phyloP scores from a whole-genome alignment of 1,139 yeast genomes.

The Eremothecium coryli region DNA sequence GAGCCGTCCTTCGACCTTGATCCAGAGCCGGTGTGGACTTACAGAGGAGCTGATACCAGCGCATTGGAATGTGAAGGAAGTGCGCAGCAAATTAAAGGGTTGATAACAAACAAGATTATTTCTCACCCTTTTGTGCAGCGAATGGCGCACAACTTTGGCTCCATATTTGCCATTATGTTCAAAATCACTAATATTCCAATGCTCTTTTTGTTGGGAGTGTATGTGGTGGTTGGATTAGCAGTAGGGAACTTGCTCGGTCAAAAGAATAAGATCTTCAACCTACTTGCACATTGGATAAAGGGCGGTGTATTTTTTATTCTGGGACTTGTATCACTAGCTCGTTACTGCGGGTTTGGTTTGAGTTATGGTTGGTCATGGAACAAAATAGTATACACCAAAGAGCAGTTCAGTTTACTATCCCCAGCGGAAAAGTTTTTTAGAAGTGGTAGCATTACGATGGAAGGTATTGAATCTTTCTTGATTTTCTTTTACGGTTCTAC shows the following conservation, averaged over 20 bases:
- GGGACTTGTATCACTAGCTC: constrained; percentile 68
- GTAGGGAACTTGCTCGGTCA: constrained; percentile 63
- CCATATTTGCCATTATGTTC: constrained; percentile 36
- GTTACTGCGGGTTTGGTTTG: constrained; percentile 77
- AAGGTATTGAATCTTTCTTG: constrained; percentile 67
- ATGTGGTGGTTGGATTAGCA: constrained; percentile 68
- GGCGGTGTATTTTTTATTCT: constrained; percentile 79
- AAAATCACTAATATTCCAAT: constrained; percentile 55
- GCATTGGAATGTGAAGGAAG: too few species aligned
- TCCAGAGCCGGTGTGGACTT: neutral
- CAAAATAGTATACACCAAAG: constrained; percentile 36
- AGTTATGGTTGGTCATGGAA: constrained; percentile 92
- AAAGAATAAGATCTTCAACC: constrained; percentile 58
- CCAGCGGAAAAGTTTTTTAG: neutral
- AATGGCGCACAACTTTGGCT: constrained; percentile 35
- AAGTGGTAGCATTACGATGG: constrained; percentile 64
- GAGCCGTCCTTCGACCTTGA: neutral
- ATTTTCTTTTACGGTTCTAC: constrained; percentile 84
- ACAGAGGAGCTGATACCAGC: neutral
- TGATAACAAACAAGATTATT: constrained; percentile 25
- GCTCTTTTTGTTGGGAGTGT: constrained; percentile 49
- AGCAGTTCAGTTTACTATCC: constrained; percentile 17
- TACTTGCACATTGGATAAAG: constrained; percentile 90
- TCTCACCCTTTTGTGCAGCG: constrained; percentile 28
- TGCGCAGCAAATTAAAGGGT: neutral